These are phyloP conservation scores for Cercospora zeae-maydis DNA, from an alignment of 2,329 filamentous ascomycete genomes.

Conservation along the genomic window DNA sequence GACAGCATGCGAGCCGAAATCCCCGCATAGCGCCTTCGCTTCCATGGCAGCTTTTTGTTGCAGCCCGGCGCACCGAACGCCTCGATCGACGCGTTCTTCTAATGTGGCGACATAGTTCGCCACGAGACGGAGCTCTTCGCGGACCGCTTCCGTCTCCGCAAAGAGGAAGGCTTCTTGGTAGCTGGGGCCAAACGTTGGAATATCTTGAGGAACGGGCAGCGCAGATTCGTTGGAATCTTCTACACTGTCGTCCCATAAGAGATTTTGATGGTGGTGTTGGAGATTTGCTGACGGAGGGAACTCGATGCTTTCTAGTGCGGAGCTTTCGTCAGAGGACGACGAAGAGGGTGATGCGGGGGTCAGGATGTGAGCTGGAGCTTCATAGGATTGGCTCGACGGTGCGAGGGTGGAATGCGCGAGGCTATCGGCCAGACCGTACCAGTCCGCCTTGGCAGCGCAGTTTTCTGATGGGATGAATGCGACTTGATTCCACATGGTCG, in stretches of 20 bases:
- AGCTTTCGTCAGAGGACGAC: not conserved
- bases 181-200: not conserved
- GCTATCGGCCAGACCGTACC: not conserved
- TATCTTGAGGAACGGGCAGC: not conserved
- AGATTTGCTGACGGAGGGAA: not conserved
- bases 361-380: not conserved
- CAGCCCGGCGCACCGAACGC: not conserved
- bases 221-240: not conserved
- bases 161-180: constrained; percentile 12
- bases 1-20: not conserved
- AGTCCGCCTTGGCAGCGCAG: not conserved
- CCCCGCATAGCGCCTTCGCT: not conserved
- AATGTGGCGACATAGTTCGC: constrained; percentile 14
- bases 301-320: not conserved
- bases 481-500: constrained; percentile 1
- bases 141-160: constrained; percentile 14
- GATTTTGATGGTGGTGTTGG: not conserved
- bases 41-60: constrained; percentile 3
- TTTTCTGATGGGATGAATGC: constrained; percentile 5
- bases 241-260: not conserved
- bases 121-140: constrained; percentile 14
- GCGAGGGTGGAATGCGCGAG: not conserved
- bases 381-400: not conserved
- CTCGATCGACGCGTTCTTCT: constrained; percentile 9
- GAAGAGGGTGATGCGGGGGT: not conserved